phyloP scores from a whole-genome alignment of 179 eudicot species.

The Camellia oleifera region DNA sequence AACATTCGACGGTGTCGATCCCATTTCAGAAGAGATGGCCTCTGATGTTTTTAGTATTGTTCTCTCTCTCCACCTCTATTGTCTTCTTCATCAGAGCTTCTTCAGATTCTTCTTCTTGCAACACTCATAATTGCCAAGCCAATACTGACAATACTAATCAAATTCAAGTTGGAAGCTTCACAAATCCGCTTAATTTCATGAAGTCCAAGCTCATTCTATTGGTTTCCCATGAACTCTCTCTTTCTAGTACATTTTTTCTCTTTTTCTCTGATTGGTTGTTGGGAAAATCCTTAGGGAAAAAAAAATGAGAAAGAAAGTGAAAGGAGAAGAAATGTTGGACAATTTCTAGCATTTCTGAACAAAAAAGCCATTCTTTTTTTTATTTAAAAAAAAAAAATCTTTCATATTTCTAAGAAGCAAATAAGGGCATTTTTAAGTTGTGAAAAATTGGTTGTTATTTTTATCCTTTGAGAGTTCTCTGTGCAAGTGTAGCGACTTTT shows the following conservation, averaged over 20 bases:
- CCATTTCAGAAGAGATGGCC: slow-evolving; percentile 17
- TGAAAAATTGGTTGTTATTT: not conserved
- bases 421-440: not conserved
- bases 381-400: not conserved
- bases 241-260: slow-evolving; percentile 52
- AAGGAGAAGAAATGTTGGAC: not conserved
- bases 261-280: not conserved
- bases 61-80: slow-evolving; percentile 17
- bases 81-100: slow-evolving; percentile 13
- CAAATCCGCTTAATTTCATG: slow-evolving; percentile 80
- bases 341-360: not conserved
- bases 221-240: slow-evolving; percentile 94
- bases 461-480: not conserved
- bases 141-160: not conserved
- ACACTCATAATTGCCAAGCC: not conserved
- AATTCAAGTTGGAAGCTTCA: not conserved
- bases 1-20: slow-evolving; percentile 6
- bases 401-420: not conserved
- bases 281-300: not conserved
- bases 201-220: slow-evolving; percentile 89
- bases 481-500: too few relatives aligned
- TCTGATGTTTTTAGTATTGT: slow-evolving; percentile 1
- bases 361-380: not conserved
- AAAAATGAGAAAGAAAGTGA: too few relatives aligned
- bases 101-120: not conserved